These are phyloP conservation scores for Tetrahymena elliotti DNA, from an alignment of 73 alveolate genomes.

Conservation along the genomic window DNA sequence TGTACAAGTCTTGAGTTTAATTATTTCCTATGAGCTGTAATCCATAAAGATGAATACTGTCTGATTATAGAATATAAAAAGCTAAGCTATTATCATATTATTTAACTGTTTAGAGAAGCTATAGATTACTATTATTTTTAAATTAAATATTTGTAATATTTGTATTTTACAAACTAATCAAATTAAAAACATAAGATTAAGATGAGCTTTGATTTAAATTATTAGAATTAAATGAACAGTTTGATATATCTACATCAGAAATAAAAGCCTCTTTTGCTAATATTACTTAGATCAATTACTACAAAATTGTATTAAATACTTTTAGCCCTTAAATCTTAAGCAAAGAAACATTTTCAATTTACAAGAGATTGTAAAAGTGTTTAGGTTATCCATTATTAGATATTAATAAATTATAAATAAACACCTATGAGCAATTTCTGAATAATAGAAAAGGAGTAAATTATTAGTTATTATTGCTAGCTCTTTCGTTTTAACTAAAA, in stretches of 20 bases:
- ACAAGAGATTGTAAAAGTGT: neutral
- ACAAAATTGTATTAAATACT: neutral
- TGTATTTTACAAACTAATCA: neutral
- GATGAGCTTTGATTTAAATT: too few species aligned
- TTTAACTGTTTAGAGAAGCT: neutral
- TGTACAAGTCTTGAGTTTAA: neutral
- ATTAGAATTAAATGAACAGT: neutral
- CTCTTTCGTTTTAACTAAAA: neutral
- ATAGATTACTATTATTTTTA: neutral
- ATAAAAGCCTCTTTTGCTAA: neutral
- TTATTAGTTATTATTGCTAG: neutral
- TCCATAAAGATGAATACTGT: neutral
- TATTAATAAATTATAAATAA: neutral
- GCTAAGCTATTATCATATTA: neutral
- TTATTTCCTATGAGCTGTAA: neutral
- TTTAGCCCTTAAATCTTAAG: neutral
- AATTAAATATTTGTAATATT: neutral
- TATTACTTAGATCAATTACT: too few species aligned
- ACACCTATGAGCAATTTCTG: neutral
- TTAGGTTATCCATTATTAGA: neutral
- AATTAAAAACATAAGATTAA: neutral
- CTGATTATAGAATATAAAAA: neutral
- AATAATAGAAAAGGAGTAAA: neutral
- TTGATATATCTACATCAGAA: neutral
- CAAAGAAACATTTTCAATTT: neutral